A percentile compares a stretch with the other conserved stretches of the same genome.
These are phyloP conservation scores for Xylariaceae sp. DNA, from an alignment of 2,329 filamentous ascomycete genomes.

Conservation along the genomic window DNA sequence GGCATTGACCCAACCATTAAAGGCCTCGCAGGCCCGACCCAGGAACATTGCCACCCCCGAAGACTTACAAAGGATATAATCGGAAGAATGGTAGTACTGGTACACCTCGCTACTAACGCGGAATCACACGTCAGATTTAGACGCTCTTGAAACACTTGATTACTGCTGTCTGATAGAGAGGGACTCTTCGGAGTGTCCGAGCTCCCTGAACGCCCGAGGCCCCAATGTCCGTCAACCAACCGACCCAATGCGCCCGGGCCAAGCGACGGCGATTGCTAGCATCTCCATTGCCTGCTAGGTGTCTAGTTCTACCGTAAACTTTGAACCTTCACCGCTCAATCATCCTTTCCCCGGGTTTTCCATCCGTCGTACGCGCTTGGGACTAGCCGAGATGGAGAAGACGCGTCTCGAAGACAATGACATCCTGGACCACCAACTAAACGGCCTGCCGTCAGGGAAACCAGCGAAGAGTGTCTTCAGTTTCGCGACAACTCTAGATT, in stretches of 20 bases:
- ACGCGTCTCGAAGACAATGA: constrained; percentile 2
- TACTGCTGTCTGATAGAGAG: not conserved
- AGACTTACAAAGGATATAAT: no score
- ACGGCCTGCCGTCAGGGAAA: constrained; percentile 1
- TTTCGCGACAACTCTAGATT: constrained; percentile 4
- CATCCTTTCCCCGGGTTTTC: not conserved
- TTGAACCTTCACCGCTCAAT: constrained; percentile 4
- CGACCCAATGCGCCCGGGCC: not conserved
- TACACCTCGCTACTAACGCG: no score
- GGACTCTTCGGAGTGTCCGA: not conserved
- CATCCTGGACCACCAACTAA: constrained; percentile 3
- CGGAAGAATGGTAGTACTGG: no score
- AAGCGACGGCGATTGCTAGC: not conserved
- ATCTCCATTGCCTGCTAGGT: not conserved
- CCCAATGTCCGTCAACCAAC: not conserved
- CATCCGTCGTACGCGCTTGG: not conserved
- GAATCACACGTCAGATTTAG: no score
- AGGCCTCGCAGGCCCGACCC: no score
- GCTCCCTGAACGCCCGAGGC: constrained; percentile 2
- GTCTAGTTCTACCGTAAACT: not conserved
- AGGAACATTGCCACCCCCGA: no score
- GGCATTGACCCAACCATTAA: not conserved
- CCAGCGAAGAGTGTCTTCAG: constrained; percentile 4
- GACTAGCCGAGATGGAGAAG: constrained; percentile 4
- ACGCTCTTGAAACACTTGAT: no score